A percentile compares a stretch with the other conserved stretches of the same genome.
Conservation (phyloP, 2,329 filamentous ascomycete genomes). For the Graphilbum sp. region DNA sequence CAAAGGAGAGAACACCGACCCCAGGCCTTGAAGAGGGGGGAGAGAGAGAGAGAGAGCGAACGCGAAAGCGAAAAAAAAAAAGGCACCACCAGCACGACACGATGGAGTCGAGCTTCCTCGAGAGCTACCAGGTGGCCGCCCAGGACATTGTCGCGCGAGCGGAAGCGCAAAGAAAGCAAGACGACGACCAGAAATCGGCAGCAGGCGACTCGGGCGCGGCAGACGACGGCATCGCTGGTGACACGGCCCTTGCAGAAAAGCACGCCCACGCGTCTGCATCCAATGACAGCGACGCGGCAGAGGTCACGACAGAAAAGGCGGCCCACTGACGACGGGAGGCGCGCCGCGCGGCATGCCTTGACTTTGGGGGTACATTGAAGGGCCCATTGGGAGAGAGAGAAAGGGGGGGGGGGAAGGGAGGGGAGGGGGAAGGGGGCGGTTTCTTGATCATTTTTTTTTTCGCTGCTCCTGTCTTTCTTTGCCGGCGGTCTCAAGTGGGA, state of each 20-base stretch:
- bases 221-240: not conserved
- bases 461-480: not conserved
- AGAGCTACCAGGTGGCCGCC: conserved; percentile 3
- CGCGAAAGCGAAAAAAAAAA: not conserved
- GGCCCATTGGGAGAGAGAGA: too few relatives aligned
- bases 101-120: conserved; percentile 4
- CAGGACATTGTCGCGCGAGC: conserved; percentile 1
- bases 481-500: too few relatives aligned
- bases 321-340: not conserved
- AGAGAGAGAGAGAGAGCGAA: too few relatives aligned
- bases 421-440: too few relatives aligned
- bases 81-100: not conserved
- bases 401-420: too few relatives aligned
- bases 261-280: not conserved
- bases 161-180: not conserved
- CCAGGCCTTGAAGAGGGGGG: too few relatives aligned
- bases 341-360: not conserved
- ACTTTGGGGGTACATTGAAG: not conserved
- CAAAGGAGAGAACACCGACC: too few relatives aligned
- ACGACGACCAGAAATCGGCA: not conserved
- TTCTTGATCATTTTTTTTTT: not conserved
- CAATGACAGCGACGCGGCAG: not conserved
- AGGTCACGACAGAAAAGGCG: not conserved
- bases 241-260: not conserved
- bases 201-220: not conserved